Evolutionary conservation across 179 eudicot species (phyloP).

Genomic region (Spergularia azorica): DNA sequence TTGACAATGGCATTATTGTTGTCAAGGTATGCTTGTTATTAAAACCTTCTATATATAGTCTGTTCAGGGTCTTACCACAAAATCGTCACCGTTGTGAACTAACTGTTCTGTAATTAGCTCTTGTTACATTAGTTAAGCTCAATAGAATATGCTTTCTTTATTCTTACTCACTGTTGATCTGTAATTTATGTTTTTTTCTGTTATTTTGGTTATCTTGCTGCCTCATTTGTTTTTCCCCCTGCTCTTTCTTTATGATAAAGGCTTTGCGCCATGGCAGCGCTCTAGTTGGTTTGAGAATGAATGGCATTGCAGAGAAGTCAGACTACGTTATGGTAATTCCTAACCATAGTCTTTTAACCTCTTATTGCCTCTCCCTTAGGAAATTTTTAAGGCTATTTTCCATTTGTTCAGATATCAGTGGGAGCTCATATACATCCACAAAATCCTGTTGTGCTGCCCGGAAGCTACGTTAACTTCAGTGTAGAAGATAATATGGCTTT

Average conservation of each 20-base stretch:
- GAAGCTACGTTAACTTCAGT: slow-evolving; percentile 57
- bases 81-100: not conserved
- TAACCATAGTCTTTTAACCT: not conserved
- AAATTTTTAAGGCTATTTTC: not conserved
- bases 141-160: not conserved
- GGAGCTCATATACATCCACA: slow-evolving; percentile 79
- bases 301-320: slow-evolving; percentile 50
- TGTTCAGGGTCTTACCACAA: slow-evolving; percentile 2
- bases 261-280: slow-evolving; percentile 69
- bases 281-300: slow-evolving; percentile 58
- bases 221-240: slow-evolving; percentile 20
- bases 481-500: slow-evolving; percentile 52
- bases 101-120: not conserved
- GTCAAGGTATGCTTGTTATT: slow-evolving; percentile 47
- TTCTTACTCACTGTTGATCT: not conserved
- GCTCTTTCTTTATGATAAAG: slow-evolving; percentile 32
- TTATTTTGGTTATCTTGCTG: not conserved
- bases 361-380: not conserved
- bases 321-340: slow-evolving; percentile 68
- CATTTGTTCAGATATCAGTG: slow-evolving; percentile 50
- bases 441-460: slow-evolving; percentile 60
- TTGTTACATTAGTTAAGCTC: not conserved
- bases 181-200: not conserved
- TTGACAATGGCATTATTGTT: slow-evolving; percentile 45
- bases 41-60: not conserved